Percentiles rank a stretch among this genome's conserved stretches.
These are phyloP conservation scores for Penicillium alfredii DNA, from an alignment of 495 filamentous ascomycete genomes.

Conservation along the genomic window DNA sequence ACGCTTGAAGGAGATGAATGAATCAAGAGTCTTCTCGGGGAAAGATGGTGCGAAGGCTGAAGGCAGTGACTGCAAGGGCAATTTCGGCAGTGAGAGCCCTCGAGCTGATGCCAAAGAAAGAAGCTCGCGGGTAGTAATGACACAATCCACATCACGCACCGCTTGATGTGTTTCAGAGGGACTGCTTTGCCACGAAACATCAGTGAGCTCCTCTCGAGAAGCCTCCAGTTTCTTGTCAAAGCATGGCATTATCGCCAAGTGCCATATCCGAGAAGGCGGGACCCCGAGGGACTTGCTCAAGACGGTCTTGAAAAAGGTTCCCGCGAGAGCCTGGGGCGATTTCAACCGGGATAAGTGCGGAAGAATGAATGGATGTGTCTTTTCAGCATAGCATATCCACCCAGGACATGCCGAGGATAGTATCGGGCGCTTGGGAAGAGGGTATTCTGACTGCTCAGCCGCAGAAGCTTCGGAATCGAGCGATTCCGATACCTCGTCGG, in stretches of 20 bases:
- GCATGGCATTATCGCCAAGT: constrained; percentile 93
- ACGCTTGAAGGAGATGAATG: constrained; percentile 57
- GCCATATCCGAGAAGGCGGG: constrained; percentile 78
- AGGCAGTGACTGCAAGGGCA: constrained; percentile 53
- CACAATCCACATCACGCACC: constrained; percentile 89
- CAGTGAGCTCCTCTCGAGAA: constrained; percentile 85
- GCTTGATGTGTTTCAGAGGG: constrained; percentile 38
- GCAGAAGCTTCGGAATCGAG: constrained; percentile 18
- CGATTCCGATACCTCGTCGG: constrained; percentile 64
- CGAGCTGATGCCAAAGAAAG: constrained; percentile 78
- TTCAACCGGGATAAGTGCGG: constrained; percentile 88
- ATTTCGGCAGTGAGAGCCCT: constrained; percentile 60
- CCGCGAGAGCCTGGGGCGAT: constrained; percentile 86
- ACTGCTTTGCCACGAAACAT: constrained; percentile 56
- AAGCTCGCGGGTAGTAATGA: constrained; percentile 91
- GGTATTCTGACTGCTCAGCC: constrained; percentile 7
- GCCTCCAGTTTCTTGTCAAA: constrained; percentile 99
- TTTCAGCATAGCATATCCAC: constrained; percentile 98
- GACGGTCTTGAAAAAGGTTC: constrained; percentile 81
- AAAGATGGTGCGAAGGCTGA: constrained; percentile 42
- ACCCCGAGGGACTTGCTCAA: constrained; percentile 65
- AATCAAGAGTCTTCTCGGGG: constrained; percentile 61
- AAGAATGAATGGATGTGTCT: constrained; percentile 88
- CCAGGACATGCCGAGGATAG: constrained; percentile 90
- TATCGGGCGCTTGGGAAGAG: constrained; percentile 60